Evolutionary conservation across 2,329 filamentous ascomycete genomes (phyloP).

Genomic region (Penicillium frequentans): DNA sequence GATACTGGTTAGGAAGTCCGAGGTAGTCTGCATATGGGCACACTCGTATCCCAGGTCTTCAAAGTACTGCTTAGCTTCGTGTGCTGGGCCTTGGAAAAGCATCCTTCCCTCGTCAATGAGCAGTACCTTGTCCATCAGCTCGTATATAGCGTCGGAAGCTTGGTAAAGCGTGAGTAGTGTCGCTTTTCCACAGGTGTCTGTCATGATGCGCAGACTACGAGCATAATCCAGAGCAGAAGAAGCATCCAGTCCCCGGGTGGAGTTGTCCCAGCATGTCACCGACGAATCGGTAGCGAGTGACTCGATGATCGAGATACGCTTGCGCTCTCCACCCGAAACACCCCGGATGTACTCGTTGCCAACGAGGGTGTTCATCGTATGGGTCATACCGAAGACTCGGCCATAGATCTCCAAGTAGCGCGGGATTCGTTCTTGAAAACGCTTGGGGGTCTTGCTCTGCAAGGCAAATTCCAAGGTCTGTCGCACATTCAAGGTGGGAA

Average conservation of each 20-base stretch:
- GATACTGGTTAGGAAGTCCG: slow-evolving; percentile 71
- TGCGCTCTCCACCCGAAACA: slow-evolving; percentile 72
- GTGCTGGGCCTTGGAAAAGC: slow-evolving; percentile 64
- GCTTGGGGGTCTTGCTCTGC: slow-evolving; percentile 67
- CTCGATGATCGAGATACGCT: slow-evolving; percentile 72
- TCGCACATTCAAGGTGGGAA: slow-evolving; percentile 68
- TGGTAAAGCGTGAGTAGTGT: slow-evolving; percentile 68
- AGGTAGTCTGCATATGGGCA: slow-evolving; percentile 62
- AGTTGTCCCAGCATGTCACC: slow-evolving; percentile 74
- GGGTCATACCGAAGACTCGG: slow-evolving; percentile 70
- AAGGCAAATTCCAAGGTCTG: slow-evolving; percentile 72
- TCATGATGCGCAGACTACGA: slow-evolving; percentile 65
- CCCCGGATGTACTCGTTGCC: slow-evolving; percentile 56
- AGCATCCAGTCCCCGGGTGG: slow-evolving; percentile 70
- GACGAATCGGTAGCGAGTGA: slow-evolving; percentile 68
- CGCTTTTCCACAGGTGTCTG: slow-evolving; percentile 66
- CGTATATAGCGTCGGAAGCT: slow-evolving; percentile 65
- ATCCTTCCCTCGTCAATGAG: slow-evolving; percentile 72
- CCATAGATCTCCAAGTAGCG: slow-evolving; percentile 66
- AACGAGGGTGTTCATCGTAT: slow-evolving; percentile 69
- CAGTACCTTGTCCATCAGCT: slow-evolving; percentile 77
- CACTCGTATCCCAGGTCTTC: slow-evolving; percentile 62
- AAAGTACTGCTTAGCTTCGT: slow-evolving; percentile 65
- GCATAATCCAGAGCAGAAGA: slow-evolving; percentile 73
- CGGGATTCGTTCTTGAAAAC: slow-evolving; percentile 59